Percentiles rank a stretch among this genome's conserved stretches.
Conservation (phyloP, 257 asterid genomes). For the Ocimum tenuiflorum region DNA sequence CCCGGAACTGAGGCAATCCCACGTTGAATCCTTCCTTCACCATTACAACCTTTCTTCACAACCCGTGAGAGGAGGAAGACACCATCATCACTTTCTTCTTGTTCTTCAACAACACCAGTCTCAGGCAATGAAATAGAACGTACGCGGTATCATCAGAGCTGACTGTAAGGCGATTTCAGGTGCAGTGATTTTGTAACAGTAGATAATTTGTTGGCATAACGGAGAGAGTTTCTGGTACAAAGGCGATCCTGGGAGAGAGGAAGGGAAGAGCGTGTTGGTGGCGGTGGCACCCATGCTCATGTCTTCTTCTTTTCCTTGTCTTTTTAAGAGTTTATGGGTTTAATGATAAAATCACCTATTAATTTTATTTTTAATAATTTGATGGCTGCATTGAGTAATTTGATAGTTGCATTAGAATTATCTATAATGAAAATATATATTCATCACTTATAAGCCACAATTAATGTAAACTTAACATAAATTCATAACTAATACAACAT, state of each 20-base stretch:
- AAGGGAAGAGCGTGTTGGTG: constrained; percentile 30
- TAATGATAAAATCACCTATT: no score
- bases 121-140: constrained; percentile 47
- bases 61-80: constrained; percentile 38
- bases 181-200: constrained; percentile 15
- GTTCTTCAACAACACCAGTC: constrained; percentile 30
- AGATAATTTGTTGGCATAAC: constrained; percentile 5
- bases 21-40: constrained; percentile 95
- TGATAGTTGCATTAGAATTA: no score
- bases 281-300: constrained; percentile 37
- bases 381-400: no score
- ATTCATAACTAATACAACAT: no score
- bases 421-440: no score
- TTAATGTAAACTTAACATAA: no score
- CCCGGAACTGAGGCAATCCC: constrained; percentile 92
- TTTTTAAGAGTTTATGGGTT: no score
- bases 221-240: constrained; percentile 20
- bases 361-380: no score
- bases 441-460: no score
- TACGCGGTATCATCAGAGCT: constrained; percentile 1
- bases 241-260: constrained; percentile 26
- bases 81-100: constrained; percentile 16
- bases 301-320: no score
- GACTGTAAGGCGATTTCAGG: constrained; percentile 18
- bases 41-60: constrained; percentile 84